Evolutionary conservation across 768 basidiomycete species (phyloP).

Genomic region (Hortiboletus campestris): DNA sequence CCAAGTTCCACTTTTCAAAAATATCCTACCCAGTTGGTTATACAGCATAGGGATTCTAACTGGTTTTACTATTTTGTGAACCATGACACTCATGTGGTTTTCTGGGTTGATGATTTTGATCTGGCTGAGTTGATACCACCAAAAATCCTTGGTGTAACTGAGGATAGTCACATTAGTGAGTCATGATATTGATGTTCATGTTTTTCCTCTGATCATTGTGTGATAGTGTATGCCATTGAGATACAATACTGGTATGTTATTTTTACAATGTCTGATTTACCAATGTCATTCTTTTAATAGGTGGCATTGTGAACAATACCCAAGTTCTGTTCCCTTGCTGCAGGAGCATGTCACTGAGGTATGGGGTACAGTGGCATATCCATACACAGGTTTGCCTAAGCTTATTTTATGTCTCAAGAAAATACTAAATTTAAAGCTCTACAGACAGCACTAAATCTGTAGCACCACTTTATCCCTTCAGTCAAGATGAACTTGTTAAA

Average conservation of each 20-base stretch:
- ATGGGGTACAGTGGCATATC: neutral
- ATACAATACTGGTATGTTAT: neutral
- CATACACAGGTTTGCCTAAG: neutral
- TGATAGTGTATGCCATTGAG: neutral
- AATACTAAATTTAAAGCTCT: neutral
- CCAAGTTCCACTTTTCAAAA: neutral
- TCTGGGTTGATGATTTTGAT: neutral
- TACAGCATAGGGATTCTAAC: neutral
- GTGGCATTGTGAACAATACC: neutral
- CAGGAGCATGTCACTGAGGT: neutral
- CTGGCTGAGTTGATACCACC: neutral
- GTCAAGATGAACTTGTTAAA: neutral
- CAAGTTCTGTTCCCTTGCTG: neutral
- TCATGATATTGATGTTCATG: neutral
- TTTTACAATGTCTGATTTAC: neutral
- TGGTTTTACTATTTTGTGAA: slow-evolving; percentile 1
- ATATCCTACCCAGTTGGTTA: neutral
- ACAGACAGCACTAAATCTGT: neutral
- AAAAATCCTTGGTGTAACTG: neutral
- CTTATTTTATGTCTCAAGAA: neutral
- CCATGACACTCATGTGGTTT: neutral
- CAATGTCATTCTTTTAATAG: neutral
- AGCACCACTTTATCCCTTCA: neutral
- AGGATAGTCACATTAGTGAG: neutral
- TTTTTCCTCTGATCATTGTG: neutral